Evolutionary conservation across 1,139 yeast species (phyloP).

Genomic region (Meyerozyma sp.): DNA sequence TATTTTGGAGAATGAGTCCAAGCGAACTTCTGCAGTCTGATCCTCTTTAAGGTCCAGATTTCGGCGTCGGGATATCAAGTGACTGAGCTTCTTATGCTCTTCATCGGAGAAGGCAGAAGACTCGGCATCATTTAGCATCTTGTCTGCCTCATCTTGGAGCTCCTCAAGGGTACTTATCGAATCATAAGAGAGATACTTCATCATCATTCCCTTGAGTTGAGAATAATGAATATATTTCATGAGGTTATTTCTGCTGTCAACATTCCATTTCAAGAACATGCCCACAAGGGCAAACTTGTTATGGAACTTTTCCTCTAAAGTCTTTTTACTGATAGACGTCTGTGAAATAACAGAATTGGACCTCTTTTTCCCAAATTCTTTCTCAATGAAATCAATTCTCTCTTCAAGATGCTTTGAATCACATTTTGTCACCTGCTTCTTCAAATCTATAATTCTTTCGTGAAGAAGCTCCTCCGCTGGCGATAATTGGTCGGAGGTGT

Average conservation of each 20-base stretch:
- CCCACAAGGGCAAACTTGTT: constrained; percentile 37
- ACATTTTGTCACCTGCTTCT: constrained; percentile 13
- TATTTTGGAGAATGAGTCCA: constrained; percentile 47
- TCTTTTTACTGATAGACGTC: not conserved
- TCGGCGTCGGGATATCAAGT: not conserved
- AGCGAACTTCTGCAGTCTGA: constrained; percentile 17
- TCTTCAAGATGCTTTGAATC: constrained; percentile 10
- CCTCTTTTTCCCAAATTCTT: constrained; percentile 14
- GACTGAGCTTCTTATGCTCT: not conserved
- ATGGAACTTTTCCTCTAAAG: constrained; percentile 24
- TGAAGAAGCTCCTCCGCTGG: constrained; percentile 21
- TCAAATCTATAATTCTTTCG: constrained; percentile 25
- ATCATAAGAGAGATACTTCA: constrained; percentile 32
- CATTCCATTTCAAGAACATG: constrained; percentile 43
- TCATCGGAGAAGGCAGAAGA: not conserved
- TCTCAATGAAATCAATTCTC: constrained; percentile 19
- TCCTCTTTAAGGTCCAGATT: not conserved
- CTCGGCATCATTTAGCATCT: not conserved
- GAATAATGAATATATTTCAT: constrained; percentile 38
- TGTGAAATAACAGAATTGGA: not conserved
- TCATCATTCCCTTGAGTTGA: constrained; percentile 21
- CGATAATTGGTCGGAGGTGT: constrained; percentile 19
- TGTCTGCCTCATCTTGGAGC: constrained; percentile 17
- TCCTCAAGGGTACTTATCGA: constrained; percentile 34
- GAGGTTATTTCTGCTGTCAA: constrained; percentile 28